Percentiles rank a stretch among this genome's conserved stretches.
Conservation (phyloP, 2,329 filamentous ascomycete species). For the Colletotrichum neosansevieriae region DNA sequence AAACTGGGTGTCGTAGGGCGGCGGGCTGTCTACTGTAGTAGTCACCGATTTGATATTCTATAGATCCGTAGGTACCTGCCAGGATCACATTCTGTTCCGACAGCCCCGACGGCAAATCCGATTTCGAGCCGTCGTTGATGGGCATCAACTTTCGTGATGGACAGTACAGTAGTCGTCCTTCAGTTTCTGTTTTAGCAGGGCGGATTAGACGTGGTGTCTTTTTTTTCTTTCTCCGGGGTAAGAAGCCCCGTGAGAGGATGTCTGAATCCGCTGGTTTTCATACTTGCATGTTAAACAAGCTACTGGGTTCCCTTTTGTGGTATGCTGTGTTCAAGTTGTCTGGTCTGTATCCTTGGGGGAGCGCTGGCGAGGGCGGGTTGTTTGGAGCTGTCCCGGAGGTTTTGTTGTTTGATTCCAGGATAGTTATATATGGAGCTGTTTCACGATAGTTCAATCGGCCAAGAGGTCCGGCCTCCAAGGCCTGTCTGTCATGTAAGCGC, state of each 20-base stretch:
- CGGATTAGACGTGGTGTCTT: not conserved
- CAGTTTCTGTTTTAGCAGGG: too few relatives aligned
- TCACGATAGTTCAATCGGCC: conserved; percentile 32
- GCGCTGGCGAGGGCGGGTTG: not conserved
- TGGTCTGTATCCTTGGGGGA: conserved; percentile 4
- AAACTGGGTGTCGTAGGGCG: too few relatives aligned
- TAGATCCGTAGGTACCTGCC: not conserved
- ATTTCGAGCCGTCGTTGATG: not conserved
- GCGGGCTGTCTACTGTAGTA: too few relatives aligned
- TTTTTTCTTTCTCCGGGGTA: conserved; percentile 5
- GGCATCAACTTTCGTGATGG: too few relatives aligned
- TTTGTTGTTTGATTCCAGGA: conserved; percentile 14
- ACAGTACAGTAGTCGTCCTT: too few relatives aligned
- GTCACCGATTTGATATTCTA: not conserved
- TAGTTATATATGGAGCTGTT: conserved; percentile 20
- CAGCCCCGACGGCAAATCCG: not conserved
- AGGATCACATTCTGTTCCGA: conserved; percentile 10
- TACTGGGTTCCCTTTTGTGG: not conserved
- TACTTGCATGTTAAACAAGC: not conserved
- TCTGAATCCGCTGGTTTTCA: not conserved
- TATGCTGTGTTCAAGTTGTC: not conserved
- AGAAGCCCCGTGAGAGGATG: not conserved
- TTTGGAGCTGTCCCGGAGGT: conserved; percentile 10
- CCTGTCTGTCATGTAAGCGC: conserved; percentile 4
- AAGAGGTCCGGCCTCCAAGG: not conserved